These are phyloP conservation scores for Cutaneotrichosporon daszewskae DNA, from an alignment of 1,284 basidiomycete species.

Conservation along the genomic window DNA sequence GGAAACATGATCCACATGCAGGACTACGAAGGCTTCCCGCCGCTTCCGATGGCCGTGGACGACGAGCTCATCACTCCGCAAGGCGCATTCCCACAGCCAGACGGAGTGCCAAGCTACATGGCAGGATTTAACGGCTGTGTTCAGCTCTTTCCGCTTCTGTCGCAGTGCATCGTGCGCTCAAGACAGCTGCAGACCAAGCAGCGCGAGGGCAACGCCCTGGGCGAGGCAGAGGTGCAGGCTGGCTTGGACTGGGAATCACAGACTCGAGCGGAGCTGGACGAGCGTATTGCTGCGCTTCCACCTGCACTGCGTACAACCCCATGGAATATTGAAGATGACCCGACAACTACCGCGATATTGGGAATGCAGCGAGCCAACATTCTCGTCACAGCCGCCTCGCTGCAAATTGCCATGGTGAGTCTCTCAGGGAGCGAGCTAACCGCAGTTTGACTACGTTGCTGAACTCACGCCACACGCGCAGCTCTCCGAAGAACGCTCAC, in stretches of 20 bases:
- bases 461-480: slow-evolving; percentile 19
- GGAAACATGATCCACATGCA: slow-evolving; percentile 22
- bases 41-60: slow-evolving; percentile 25
- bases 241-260: slow-evolving; percentile 6
- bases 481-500: slow-evolving; percentile 16
- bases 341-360: neutral
- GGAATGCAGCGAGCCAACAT: slow-evolving; percentile 25
- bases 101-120: slow-evolving; percentile 16
- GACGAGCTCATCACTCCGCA: slow-evolving; percentile 27
- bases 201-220: neutral
- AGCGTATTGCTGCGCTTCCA: slow-evolving; percentile 2
- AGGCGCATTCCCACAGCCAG: slow-evolving; percentile 10
- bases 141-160: slow-evolving; percentile 24
- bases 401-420: slow-evolving; percentile 17
- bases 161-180: slow-evolving; percentile 22
- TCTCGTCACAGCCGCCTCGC: slow-evolving; percentile 24
- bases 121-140: slow-evolving; percentile 22
- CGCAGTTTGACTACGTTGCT: slow-evolving; percentile 24
- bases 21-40: slow-evolving; percentile 24
- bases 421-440: neutral
- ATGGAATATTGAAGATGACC: neutral
- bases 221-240: neutral
- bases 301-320: neutral
- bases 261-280: neutral
- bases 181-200: slow-evolving; percentile 1